These are phyloP conservation scores for Xylaria sp. DNA, from an alignment of 2,329 filamentous ascomycete genomes.

Conservation along the genomic window DNA sequence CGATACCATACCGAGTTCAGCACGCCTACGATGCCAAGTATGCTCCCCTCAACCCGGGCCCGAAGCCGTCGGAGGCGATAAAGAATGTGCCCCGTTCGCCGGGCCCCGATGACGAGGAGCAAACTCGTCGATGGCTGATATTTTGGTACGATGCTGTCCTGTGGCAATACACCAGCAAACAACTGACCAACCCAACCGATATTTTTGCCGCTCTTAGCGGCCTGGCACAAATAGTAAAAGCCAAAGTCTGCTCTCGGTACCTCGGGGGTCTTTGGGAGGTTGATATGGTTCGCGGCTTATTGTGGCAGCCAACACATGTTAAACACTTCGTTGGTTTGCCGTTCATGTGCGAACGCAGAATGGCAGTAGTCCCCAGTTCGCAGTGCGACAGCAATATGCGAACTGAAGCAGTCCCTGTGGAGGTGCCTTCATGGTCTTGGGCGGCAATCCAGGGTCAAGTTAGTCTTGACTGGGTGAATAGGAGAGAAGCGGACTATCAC, in stretches of 20 bases:
- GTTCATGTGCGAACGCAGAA: conserved; percentile 5
- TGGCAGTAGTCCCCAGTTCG: background rate
- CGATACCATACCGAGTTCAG: background rate
- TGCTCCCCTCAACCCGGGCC: background rate
- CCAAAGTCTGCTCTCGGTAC: conserved; percentile 32
- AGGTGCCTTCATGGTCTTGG: conserved; percentile 36
- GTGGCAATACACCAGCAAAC: conserved; percentile 15
- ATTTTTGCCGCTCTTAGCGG: conserved; percentile 33
- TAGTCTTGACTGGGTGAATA: background rate
- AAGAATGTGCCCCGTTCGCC: no score
- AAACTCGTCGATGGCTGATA: conserved; percentile 8
- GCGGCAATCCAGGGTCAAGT: conserved; percentile 28
- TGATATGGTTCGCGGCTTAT: conserved; percentile 32
- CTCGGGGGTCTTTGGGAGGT: conserved; percentile 34
- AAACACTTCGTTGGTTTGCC: background rate
- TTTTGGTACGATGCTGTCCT: conserved; percentile 31
- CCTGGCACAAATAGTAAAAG: conserved; percentile 25
- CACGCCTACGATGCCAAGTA: background rate
- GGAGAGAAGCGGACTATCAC: conserved; percentile 16
- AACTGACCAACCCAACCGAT: conserved; percentile 28
- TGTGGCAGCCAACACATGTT: conserved; percentile 26
- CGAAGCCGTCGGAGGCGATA: background rate
- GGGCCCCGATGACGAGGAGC: background rate
- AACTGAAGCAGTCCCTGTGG: background rate
- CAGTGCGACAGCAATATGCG: background rate